Evolutionary conservation across 805 yeast species (phyloP), one percentile per base, ranked within the genome.

Genomic region (Ogataea nakhonphanomensis): DNA sequence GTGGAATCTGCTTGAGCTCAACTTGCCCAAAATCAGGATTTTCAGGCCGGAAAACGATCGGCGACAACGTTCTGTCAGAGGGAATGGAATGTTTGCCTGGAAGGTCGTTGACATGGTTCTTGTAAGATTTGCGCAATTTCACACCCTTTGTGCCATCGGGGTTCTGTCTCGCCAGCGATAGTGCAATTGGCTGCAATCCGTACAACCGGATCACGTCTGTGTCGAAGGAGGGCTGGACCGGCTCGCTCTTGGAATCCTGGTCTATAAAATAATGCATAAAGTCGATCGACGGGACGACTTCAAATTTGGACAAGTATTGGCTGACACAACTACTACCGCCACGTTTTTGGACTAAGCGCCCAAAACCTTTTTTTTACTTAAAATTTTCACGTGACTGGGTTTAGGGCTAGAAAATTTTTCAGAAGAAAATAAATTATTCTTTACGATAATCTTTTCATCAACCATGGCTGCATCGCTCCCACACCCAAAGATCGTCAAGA

Each of bases 401-500:
- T 23, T 41, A 41, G 39, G 45, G 41, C 41, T 35, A 30, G 39
- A 37, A 36, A 40, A 40, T 31, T 35, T 39, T 39, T 39, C 40
- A 37, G 25, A 30, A 15, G 8, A 11, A 28, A 31, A 38, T 31
- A 31, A 38, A 32, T 27, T 32, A 32, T 33, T 38, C 42, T 38
- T 30, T 38, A 38, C 37, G 36, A 32, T 32, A 32, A 38, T 38
- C 36, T 33, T 38, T 38, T 38, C 36, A 33, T 28, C 42, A 33
- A 38, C 71, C 82, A 84, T 93, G 98, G 96, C 98, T 79, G 88
- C 95, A 76, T 79, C 95, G 65, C 77, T 87, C 70, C 86, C 95
- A 68, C 95, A 88, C 82, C 97, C 98, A 78, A 90, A 88, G 91
- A 93, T 93, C 77, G 97, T 91, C 74, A 95, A 93, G 91, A 93